phyloP scores from a whole-genome alignment of 805 yeast species.

The Spathaspora passalidarum region DNA sequence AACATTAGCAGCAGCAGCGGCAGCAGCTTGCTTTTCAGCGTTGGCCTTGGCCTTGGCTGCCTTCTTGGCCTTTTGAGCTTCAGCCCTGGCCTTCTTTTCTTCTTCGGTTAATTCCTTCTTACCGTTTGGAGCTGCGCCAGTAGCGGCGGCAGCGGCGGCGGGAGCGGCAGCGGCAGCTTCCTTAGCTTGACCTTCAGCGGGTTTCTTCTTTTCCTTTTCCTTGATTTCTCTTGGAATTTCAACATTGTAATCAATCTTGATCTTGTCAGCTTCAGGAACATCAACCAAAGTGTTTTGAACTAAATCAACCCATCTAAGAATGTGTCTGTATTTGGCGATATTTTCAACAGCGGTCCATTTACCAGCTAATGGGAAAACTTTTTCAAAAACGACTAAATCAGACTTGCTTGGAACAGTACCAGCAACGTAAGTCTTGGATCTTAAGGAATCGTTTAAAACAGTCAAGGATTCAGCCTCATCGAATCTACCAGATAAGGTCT shows the following conservation, averaged over 20 bases:
- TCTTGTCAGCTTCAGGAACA: constrained; percentile 51
- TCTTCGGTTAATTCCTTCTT: constrained; percentile 32
- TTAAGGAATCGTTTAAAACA: constrained; percentile 65
- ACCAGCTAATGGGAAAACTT: constrained; percentile 58
- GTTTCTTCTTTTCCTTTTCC: constrained; percentile 60
- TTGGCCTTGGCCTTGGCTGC: constrained; percentile 63
- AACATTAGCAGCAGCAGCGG: constrained; percentile 51
- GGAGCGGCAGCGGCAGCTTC: constrained; percentile 39
- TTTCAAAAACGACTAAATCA: constrained; percentile 71
- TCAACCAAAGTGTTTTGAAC: constrained; percentile 64
- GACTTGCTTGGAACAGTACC: constrained; percentile 65
- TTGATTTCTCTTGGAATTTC: constrained; percentile 74
- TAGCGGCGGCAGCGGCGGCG: constrained; percentile 4
- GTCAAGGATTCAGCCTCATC: constrained; percentile 40
- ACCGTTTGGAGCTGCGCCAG: neutral
- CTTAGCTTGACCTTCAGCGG: constrained; percentile 38
- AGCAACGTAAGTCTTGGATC: constrained; percentile 65
- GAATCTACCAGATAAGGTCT: constrained; percentile 63
- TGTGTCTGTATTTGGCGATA: constrained; percentile 69
- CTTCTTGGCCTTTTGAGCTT: constrained; percentile 61
- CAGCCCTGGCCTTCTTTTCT: constrained; percentile 45
- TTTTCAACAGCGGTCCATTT: constrained; percentile 54
- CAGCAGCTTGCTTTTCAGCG: constrained; percentile 46
- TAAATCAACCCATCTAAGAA: constrained; percentile 89
- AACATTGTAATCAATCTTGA: constrained; percentile 56